Conservation (phyloP, 2,329 filamentous ascomycete species). For the Calonectria pteridis region DNA sequence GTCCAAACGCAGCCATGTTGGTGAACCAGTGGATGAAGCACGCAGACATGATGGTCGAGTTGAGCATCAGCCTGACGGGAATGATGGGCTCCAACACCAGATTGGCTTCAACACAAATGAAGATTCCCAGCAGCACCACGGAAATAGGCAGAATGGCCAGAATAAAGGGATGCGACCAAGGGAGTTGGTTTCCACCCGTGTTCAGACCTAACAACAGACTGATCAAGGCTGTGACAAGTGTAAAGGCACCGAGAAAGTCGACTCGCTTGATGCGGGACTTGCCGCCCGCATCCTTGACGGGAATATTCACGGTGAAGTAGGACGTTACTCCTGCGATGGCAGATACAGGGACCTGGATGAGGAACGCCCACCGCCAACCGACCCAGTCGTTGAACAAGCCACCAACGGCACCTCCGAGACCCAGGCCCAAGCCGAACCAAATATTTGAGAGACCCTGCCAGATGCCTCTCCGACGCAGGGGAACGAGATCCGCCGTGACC, state of each 20-base stretch:
- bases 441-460: neutral
- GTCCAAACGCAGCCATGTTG: slow-evolving; percentile 3
- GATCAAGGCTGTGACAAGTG: neutral
- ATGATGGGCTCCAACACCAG: neutral
- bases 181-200: neutral
- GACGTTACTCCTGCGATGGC: neutral
- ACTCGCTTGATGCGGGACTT: neutral
- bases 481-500: neutral
- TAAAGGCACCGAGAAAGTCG: neutral
- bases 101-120: neutral
- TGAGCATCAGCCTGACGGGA: slow-evolving; percentile 38
- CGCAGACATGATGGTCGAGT: slow-evolving; percentile 1
- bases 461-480: neutral
- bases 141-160: neutral
- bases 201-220: neutral
- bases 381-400: slow-evolving; percentile 5
- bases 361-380: slow-evolving; percentile 2
- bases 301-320: slow-evolving; percentile 1
- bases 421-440: neutral
- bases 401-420: neutral
- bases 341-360: neutral
- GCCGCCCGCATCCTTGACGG: neutral
- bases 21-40: slow-evolving; percentile 7
- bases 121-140: neutral
- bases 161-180: neutral